Evolutionary conservation across 2,329 filamentous ascomycete species (phyloP).

Genomic region (Aspergillus glaucus): DNA sequence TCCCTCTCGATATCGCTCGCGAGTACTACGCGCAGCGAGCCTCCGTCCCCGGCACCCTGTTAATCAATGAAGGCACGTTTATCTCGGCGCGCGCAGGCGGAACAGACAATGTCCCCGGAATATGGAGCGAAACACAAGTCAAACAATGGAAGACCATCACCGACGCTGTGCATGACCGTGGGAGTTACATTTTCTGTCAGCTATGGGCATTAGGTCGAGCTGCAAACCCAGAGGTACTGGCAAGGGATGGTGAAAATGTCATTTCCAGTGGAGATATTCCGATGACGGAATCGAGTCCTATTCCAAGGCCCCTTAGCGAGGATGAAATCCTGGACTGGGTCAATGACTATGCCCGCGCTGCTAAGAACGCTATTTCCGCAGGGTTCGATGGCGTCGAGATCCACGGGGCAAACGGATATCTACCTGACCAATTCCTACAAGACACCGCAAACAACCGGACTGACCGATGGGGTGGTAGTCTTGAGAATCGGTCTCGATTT

Average conservation of each 20-base stretch:
- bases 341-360: constrained; percentile 35
- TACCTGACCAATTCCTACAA: constrained; percentile 44
- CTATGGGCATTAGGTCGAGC: constrained; percentile 55
- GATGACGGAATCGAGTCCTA: too few relatives aligned
- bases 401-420: constrained; percentile 42
- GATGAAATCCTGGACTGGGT: constrained; percentile 38
- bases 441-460: constrained; percentile 40
- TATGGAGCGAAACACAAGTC: constrained; percentile 50
- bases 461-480: constrained; percentile 44
- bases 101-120: constrained; percentile 49
- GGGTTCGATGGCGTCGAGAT: constrained; percentile 47
- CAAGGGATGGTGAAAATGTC: too few relatives aligned
- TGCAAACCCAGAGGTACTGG: constrained; percentile 32
- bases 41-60: constrained; percentile 47
- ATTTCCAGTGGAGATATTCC: too few relatives aligned
- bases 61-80: constrained; percentile 54
- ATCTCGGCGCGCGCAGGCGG: constrained; percentile 42
- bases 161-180: constrained; percentile 56
- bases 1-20: neutral
- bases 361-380: constrained; percentile 45
- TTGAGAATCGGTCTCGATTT: constrained; percentile 47
- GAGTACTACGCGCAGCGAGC: constrained; percentile 51
- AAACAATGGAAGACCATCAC: constrained; percentile 54
- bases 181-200: constrained; percentile 54
- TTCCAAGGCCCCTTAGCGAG: constrained; percentile 18